These are phyloP conservation scores for Fomitopsis betulina DNA, from an alignment of 1,284 basidiomycete species.

Conservation along the genomic window DNA sequence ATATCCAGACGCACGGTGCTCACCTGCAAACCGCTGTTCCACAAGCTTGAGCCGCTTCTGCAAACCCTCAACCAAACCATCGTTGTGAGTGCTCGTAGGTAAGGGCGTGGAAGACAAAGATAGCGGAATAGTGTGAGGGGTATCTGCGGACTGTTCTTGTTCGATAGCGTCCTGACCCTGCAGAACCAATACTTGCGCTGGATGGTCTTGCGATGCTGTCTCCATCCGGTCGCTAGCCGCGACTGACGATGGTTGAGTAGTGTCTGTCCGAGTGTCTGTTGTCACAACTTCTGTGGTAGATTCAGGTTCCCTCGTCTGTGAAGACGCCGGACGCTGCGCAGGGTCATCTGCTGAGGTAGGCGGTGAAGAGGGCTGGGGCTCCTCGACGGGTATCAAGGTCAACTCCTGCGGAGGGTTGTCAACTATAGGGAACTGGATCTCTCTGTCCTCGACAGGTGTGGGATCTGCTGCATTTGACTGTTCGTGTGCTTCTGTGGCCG, in stretches of 20 bases:
- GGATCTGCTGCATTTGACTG: not conserved
- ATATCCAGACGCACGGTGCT: constrained; percentile 11
- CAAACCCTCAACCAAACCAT: constrained; percentile 43
- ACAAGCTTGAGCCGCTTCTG: constrained; percentile 62
- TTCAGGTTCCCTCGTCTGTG: not conserved
- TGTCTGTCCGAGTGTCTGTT: not conserved
- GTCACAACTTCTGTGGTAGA: not conserved
- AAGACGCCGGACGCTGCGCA: not conserved
- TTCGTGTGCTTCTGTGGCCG: not conserved
- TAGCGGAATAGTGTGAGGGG: not conserved
- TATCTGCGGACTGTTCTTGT: not conserved
- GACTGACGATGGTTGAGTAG: not conserved
- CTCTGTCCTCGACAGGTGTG: not conserved
- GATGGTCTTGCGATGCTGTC: not conserved
- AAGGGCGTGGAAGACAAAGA: not conserved
- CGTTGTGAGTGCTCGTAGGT: not conserved
- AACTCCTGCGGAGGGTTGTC: not conserved
- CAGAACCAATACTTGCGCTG: not conserved
- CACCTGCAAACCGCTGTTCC: constrained; percentile 71
- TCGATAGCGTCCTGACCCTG: not conserved
- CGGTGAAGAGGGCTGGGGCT: not conserved
- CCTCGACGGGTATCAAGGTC: not conserved
- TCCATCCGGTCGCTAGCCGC: not conserved
- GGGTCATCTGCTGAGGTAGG: not conserved
- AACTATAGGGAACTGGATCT: not conserved